phyloP scores from a whole-genome alignment of 2,329 filamentous ascomycete genomes.

The Fusarium sp. region DNA sequence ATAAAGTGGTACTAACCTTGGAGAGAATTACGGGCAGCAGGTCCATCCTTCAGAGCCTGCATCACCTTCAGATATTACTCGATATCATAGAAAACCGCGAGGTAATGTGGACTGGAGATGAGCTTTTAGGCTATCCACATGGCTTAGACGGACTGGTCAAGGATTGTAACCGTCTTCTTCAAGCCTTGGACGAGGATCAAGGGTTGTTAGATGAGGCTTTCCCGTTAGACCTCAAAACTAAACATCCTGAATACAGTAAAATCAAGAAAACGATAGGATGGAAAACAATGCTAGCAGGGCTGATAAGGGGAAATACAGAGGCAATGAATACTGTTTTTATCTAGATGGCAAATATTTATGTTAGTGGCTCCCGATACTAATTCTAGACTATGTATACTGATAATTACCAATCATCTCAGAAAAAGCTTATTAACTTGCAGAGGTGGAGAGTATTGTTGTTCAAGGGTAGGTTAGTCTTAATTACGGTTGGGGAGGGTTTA shows the following conservation, averaged over 20 bases:
- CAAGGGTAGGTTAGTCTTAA: too few relatives aligned
- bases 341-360: too few relatives aligned
- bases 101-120: fast-evolving
- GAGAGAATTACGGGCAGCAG: fast-evolving
- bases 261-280: fast-evolving
- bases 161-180: fast-evolving
- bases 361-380: too few relatives aligned
- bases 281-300: not conserved
- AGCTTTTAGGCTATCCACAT: fast-evolving
- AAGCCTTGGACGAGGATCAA: fast-evolving
- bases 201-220: fast-evolving
- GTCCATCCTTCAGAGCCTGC: fast-evolving
- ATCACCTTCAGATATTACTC: fast-evolving
- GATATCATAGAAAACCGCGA: fast-evolving
- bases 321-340: not conserved
- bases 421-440: too few relatives aligned
- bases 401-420: too few relatives aligned
- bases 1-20: fast-evolving
- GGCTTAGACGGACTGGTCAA: fast-evolving
- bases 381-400: too few relatives aligned
- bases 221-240: fast-evolving
- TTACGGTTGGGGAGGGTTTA: too few relatives aligned
- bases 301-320: fast-evolving
- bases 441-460: fast-evolving
- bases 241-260: fast-evolving